Evolutionary conservation across 2,329 filamentous ascomycete species (phyloP).

Genomic region (Cucurbitaria berberidis): DNA sequence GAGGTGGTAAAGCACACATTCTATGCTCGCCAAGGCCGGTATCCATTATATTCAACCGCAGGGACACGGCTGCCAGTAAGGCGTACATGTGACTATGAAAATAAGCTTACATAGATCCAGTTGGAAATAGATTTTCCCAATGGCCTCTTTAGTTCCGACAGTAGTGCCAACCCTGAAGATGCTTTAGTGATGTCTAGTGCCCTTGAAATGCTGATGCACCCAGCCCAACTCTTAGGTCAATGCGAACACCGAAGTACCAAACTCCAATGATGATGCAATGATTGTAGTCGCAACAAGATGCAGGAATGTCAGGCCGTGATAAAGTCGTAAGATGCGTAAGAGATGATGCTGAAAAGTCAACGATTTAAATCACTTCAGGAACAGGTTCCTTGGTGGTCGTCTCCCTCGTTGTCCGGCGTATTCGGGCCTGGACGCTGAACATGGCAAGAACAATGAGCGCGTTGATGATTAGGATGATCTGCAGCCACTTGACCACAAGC

Average conservation of each 20-base stretch:
- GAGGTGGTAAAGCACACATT: too few relatives aligned
- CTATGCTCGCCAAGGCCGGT: too few relatives aligned
- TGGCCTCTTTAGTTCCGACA: too few relatives aligned
- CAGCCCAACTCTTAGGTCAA: background rate
- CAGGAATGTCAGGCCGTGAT: background rate
- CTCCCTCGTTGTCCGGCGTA: constrained; percentile 28
- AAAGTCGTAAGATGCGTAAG: background rate
- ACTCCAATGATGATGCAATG: constrained; percentile 8
- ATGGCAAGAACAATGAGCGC: constrained; percentile 26
- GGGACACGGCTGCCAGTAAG: too few relatives aligned
- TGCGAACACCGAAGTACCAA: background rate
- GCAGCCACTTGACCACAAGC: constrained; percentile 39
- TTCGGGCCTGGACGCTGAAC: constrained; percentile 29
- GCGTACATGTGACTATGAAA: too few relatives aligned
- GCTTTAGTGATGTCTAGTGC: too few relatives aligned
- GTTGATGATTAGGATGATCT: constrained; percentile 30
- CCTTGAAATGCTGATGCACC: background rate
- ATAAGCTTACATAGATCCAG: too few relatives aligned
- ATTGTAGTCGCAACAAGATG: background rate
- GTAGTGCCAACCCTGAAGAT: too few relatives aligned
- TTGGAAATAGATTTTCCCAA: too few relatives aligned
- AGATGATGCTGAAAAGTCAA: background rate
- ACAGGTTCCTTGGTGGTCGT: constrained; percentile 4
- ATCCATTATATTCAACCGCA: too few relatives aligned
- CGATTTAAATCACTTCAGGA: background rate